These are phyloP conservation scores for Penicillium janthinellum DNA, from an alignment of 2,329 filamentous ascomycete genomes.

Conservation along the genomic window DNA sequence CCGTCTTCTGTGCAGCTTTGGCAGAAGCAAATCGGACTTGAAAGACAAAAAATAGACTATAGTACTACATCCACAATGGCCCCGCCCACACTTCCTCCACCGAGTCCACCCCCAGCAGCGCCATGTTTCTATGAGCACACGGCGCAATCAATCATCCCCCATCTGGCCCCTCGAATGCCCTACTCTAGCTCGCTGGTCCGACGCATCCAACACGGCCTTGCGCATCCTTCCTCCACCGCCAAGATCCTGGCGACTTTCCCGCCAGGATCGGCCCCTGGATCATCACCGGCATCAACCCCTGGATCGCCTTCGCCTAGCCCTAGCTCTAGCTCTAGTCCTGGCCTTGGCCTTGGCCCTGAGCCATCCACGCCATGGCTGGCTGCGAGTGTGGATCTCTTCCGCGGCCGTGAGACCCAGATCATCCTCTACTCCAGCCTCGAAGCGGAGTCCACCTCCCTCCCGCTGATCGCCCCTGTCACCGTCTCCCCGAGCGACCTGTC, in stretches of 20 bases:
- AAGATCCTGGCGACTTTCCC: conserved; percentile 38
- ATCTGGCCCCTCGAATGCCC: conserved; percentile 40
- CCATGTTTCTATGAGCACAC: conserved; percentile 24
- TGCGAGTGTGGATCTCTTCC: conserved; percentile 44
- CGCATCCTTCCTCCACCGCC: conserved; percentile 36
- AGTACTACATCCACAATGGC: background rate
- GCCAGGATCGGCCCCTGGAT: conserved; percentile 14
- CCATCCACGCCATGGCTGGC: conserved; percentile 40
- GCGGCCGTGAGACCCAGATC: conserved; percentile 45
- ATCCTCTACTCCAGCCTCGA: conserved; percentile 47
- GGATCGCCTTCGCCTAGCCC: background rate
- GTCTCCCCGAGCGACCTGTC: background rate
- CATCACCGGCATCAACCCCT: background rate
- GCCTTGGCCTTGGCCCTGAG: background rate
- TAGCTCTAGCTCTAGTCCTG: background rate
- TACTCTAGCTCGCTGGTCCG: conserved; percentile 41
- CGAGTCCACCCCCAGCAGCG: background rate
- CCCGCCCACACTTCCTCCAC: background rate
- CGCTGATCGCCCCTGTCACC: conserved; percentile 18
- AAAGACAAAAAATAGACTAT: background rate
- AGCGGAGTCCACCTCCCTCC: conserved; percentile 24
- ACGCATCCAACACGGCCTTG: conserved; percentile 42
- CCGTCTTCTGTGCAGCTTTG: too few relatives aligned
- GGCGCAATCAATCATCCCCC: conserved; percentile 25
- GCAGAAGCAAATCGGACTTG: background rate